Conservation (phyloP, 352 stramenopile species). For the Globisporangium canariense region DNA sequence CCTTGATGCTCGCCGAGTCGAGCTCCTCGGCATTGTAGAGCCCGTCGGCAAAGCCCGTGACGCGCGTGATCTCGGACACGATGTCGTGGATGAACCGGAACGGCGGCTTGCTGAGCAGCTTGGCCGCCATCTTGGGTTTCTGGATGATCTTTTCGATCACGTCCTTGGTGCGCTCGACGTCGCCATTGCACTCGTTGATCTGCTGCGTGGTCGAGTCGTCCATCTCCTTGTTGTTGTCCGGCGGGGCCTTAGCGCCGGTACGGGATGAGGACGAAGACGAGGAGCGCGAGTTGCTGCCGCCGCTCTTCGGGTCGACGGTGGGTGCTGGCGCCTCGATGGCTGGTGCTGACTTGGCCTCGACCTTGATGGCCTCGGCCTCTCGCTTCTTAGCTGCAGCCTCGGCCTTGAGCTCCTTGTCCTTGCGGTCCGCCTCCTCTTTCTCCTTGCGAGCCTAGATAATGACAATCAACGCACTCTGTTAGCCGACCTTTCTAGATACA, state of each 20-base stretch:
- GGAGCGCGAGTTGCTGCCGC: conserved; percentile 17
- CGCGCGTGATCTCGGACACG: conserved; percentile 71
- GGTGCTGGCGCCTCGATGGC: conserved; percentile 6
- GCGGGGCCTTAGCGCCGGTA: conserved; percentile 23
- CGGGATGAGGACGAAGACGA: conserved; percentile 26
- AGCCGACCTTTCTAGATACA: neutral
- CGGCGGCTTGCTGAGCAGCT: conserved; percentile 79
- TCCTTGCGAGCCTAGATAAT: conserved; percentile 25
- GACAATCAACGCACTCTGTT: neutral
- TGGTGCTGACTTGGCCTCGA: neutral
- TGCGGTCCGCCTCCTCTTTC: conserved; percentile 29
- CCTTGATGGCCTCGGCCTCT: conserved; percentile 14
- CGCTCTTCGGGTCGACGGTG: conserved; percentile 34
- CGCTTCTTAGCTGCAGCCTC: conserved; percentile 24
- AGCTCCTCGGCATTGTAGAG: conserved; percentile 87
- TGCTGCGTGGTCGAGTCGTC: conserved; percentile 50
- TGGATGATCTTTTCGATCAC: conserved; percentile 76
- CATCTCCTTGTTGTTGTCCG: conserved; percentile 49
- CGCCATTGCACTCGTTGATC: conserved; percentile 68
- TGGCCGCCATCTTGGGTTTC: conserved; percentile 83
- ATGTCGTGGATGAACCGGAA: conserved; percentile 90
- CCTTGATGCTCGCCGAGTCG: conserved; percentile 89
- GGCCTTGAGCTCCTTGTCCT: conserved; percentile 30
- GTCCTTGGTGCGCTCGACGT: conserved; percentile 75
- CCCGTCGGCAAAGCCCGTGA: conserved; percentile 81